phyloP scores from a whole-genome alignment of 164 flowering plant genomes.

The Vitis cinerea region DNA sequence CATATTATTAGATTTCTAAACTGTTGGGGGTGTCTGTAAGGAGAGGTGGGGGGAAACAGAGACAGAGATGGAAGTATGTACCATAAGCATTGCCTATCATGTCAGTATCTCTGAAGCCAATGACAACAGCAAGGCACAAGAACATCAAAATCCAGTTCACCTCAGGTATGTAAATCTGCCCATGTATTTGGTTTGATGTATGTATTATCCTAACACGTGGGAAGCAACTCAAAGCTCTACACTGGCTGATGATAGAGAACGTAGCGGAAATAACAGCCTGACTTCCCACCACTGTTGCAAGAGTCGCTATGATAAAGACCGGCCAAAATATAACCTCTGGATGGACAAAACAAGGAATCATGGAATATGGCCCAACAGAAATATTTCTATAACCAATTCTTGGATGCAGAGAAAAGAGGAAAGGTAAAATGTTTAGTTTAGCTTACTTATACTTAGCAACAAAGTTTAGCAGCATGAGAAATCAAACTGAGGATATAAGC shows the following conservation, averaged over 20 bases:
- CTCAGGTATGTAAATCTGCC: constrained; percentile 83
- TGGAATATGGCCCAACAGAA: too few relatives aligned
- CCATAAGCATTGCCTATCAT: constrained; percentile 71
- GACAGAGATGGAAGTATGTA: constrained; percentile 18
- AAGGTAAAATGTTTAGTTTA: too few relatives aligned
- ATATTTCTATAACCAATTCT: too few relatives aligned
- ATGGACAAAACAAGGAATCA: background rate
- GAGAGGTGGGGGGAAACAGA: background rate
- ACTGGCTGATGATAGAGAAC: constrained; percentile 67
- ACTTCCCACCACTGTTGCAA: constrained; percentile 66
- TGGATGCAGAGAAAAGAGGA: too few relatives aligned
- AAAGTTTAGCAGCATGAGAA: too few relatives aligned
- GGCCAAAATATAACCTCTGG: constrained; percentile 52
- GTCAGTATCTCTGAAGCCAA: constrained; percentile 54
- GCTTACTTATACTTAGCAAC: too few relatives aligned
- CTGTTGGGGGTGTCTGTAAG: background rate
- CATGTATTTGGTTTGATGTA: constrained; percentile 60
- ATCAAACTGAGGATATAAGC: too few relatives aligned
- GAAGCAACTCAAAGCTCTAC: constrained; percentile 64
- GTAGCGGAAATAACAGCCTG: constrained; percentile 75
- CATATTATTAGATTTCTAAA: too few relatives aligned
- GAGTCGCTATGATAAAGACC: constrained; percentile 54
- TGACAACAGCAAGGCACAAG: constrained; percentile 44
- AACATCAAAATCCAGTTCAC: constrained; percentile 69
- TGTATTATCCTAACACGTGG: constrained; percentile 71